Conservation (phyloP, 345 rosid species). For the Kernera saxatilis region DNA sequence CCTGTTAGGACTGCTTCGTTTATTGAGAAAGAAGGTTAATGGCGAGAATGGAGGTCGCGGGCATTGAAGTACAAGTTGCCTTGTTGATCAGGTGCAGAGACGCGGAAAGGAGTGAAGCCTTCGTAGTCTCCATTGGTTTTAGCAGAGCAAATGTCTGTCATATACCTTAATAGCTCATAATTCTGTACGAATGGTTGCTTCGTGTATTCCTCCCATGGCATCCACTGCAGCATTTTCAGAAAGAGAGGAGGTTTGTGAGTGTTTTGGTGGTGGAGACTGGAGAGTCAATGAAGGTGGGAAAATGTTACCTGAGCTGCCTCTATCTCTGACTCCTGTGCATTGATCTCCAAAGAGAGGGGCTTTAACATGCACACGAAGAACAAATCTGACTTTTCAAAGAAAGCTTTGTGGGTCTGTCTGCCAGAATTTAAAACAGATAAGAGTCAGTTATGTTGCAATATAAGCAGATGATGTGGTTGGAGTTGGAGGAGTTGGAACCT, state of each 20-base stretch:
- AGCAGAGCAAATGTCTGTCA: conserved; percentile 33
- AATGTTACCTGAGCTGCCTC: conserved; percentile 60
- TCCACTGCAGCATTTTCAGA: conserved; percentile 54
- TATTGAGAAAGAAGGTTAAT: background rate
- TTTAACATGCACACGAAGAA: conserved; percentile 73
- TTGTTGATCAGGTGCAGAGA: conserved; percentile 24
- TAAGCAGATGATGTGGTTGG: background rate
- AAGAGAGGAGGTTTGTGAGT: background rate
- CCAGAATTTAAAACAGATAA: background rate
- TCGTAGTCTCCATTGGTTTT: conserved; percentile 26
- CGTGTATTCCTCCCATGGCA: conserved; percentile 48
- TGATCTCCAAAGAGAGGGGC: conserved; percentile 62
- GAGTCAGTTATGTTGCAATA: background rate
- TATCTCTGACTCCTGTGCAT: conserved; percentile 68
- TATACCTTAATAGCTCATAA: conserved; percentile 31
- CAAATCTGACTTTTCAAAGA: conserved; percentile 74
- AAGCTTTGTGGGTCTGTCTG: conserved; percentile 74
- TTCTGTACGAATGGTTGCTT: conserved; percentile 33
- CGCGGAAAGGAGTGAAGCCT: conserved; percentile 33
- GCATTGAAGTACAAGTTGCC: conserved; percentile 31
- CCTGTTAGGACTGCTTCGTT: background rate
- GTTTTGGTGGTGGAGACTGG: conserved; percentile 3
- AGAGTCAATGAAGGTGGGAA: background rate
- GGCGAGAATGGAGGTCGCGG: conserved; percentile 26
- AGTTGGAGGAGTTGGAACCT: conserved; percentile 39